Conservation (phyloP, 768 basidiomycete species). For the Cubamyces sp. region DNA sequence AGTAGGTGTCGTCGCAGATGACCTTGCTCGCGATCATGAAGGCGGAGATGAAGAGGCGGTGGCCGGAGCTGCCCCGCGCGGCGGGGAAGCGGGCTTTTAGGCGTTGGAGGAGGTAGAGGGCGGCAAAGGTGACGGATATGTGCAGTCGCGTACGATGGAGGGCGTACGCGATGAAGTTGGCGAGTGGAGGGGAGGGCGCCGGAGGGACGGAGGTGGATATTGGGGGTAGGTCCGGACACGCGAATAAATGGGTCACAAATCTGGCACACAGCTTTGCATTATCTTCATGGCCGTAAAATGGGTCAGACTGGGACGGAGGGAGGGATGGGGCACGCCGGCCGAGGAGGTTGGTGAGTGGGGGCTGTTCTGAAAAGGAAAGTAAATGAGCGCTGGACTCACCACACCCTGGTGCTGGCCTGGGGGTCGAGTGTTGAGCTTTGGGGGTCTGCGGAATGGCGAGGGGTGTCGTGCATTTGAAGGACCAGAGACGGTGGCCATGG, state of each 20-base stretch:
- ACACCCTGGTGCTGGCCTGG: slow-evolving; percentile 24
- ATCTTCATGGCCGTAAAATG: slow-evolving; percentile 49
- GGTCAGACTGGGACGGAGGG: slow-evolving; percentile 39
- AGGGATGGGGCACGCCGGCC: slow-evolving; percentile 5
- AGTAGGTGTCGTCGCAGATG: slow-evolving; percentile 69
- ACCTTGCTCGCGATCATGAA: slow-evolving; percentile 91
- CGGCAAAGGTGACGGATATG: slow-evolving; percentile 58
- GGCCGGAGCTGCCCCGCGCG: slow-evolving; percentile 87
- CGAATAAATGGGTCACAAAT: slow-evolving; percentile 49
- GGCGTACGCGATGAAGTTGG: slow-evolving; percentile 85
- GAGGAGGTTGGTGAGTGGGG: neutral
- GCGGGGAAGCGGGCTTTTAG: slow-evolving; percentile 93
- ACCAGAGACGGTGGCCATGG: slow-evolving; percentile 36
- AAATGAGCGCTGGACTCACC: slow-evolving; percentile 8
- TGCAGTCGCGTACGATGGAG: slow-evolving; percentile 78
- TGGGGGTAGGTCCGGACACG: slow-evolving; percentile 58
- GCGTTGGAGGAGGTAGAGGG: slow-evolving; percentile 75
- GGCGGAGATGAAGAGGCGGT: slow-evolving; percentile 87
- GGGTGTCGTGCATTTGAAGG: slow-evolving; percentile 34
- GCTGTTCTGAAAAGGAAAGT: slow-evolving; percentile 12
- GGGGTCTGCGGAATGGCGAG: slow-evolving; percentile 34
- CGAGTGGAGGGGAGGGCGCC: slow-evolving; percentile 62
- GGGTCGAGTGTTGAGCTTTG: slow-evolving; percentile 25
- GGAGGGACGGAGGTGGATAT: slow-evolving; percentile 39
- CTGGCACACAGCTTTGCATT: slow-evolving; percentile 45